Percentiles rank a stretch among this genome's conserved stretches.
Conservation (phyloP, 1,284 basidiomycete genomes). For the Tylopilus orsonianus region DNA sequence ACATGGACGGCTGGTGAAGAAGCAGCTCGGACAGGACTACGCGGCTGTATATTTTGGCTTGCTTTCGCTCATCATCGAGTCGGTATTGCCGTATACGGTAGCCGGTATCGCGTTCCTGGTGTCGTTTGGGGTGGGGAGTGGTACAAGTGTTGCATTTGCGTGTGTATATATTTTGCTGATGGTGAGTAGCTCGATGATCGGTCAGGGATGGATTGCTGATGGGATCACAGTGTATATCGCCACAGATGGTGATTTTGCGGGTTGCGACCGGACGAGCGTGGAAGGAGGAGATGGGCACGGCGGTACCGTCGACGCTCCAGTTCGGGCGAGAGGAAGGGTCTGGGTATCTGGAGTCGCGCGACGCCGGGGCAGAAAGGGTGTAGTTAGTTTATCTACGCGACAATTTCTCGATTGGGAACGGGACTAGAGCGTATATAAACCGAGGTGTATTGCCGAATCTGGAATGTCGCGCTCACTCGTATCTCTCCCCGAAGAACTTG, state of each 20-base stretch:
- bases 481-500: slow-evolving; percentile 56
- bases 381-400: too few species aligned
- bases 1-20: slow-evolving; percentile 15
- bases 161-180: slow-evolving; percentile 26
- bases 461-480: slow-evolving; percentile 29
- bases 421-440: slow-evolving; percentile 16
- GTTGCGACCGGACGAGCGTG: slow-evolving; percentile 23
- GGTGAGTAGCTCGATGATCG: slow-evolving; percentile 9
- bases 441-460: background rate
- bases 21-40: slow-evolving; percentile 21
- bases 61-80: slow-evolving; percentile 26
- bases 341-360: background rate
- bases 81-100: slow-evolving; percentile 29
- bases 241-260: slow-evolving; percentile 30
- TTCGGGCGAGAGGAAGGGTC: slow-evolving; percentile 4
- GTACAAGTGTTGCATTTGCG: slow-evolving; percentile 15
- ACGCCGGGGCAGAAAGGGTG: background rate
- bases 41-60: slow-evolving; percentile 23
- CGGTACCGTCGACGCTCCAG: slow-evolving; percentile 11
- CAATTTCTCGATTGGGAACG: slow-evolving; percentile 17
- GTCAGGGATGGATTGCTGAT: background rate
- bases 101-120: slow-evolving; percentile 29
- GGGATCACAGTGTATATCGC: slow-evolving; percentile 23
- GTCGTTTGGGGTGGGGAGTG: slow-evolving; percentile 20
- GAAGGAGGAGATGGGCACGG: slow-evolving; percentile 11